phyloP scores from a whole-genome alignment of 2,329 filamentous ascomycete species.

The Alternaria dauci region DNA sequence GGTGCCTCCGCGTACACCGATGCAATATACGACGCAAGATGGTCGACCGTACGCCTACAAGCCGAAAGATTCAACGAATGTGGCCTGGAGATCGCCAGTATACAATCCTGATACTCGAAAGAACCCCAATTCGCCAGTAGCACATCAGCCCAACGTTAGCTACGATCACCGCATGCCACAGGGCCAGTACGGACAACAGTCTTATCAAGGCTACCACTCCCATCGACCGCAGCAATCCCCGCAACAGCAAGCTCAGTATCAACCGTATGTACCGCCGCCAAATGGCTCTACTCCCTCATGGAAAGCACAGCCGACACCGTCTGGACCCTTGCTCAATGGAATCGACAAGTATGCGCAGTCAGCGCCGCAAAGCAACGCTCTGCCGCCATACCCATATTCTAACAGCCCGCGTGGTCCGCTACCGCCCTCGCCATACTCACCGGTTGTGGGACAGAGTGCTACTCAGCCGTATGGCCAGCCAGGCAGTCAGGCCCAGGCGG shows the following conservation, averaged over 20 bases:
- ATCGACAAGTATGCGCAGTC: conserved; percentile 42
- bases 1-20: conserved; percentile 45
- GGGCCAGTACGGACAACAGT: conserved; percentile 35
- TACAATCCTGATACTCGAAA: conserved; percentile 47
- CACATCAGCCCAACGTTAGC: conserved; percentile 49
- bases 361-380: conserved; percentile 25
- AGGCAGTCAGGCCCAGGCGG: conserved; percentile 34
- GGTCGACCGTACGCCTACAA: conserved; percentile 46
- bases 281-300: conserved; percentile 33
- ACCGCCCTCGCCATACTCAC: conserved; percentile 33
- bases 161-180: conserved; percentile 42
- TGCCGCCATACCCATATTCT: conserved; percentile 40
- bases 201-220: conserved; percentile 29
- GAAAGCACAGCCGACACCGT: conserved; percentile 34
- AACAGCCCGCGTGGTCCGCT: conserved; percentile 26
- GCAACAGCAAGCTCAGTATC: conserved; percentile 25
- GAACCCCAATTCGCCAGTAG: conserved; percentile 50
- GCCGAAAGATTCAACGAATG: conserved; percentile 39
- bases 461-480: conserved; percentile 25
- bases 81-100: conserved; percentile 39
- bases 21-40: conserved; percentile 38
- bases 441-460: conserved; percentile 23
- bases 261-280: conserved; percentile 42
- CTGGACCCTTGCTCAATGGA: conserved; percentile 32
- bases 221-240: conserved; percentile 29